A percentile compares a stretch with the other conserved stretches of the same genome.
Conservation (phyloP, 1,284 basidiomycete species). For the Leccinum subatratum region DNA sequence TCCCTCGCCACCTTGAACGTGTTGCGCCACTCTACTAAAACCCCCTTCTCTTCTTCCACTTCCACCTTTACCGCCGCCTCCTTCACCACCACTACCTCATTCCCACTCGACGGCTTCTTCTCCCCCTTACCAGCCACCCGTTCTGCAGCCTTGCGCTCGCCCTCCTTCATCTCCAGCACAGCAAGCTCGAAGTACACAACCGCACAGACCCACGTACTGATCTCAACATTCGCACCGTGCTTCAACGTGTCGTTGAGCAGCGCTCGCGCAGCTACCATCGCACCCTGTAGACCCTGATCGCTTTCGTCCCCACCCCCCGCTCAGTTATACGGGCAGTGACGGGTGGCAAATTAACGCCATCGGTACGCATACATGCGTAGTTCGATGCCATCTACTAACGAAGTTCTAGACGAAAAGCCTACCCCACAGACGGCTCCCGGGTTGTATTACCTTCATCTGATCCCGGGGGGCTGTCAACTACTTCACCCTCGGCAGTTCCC, state of each 20-base stretch:
- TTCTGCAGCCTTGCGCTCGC: conserved; percentile 33
- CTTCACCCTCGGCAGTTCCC: too few relatives aligned
- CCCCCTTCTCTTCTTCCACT: conserved; percentile 9
- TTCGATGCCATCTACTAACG: too few relatives aligned
- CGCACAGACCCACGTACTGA: conserved; percentile 63
- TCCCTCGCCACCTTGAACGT: conserved; percentile 45
- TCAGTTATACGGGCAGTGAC: too few relatives aligned
- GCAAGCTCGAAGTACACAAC: conserved; percentile 65
- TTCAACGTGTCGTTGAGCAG: conserved; percentile 51
- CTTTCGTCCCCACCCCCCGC: too few relatives aligned
- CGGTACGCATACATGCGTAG: too few relatives aligned
- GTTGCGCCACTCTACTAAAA: conserved; percentile 42
- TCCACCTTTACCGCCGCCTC: conserved; percentile 2
- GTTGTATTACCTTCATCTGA: too few relatives aligned
- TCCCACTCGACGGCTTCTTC: background rate
- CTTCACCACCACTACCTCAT: background rate
- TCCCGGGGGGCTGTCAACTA: too few relatives aligned
- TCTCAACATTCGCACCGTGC: conserved; percentile 37
- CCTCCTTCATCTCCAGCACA: conserved; percentile 58
- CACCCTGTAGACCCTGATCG: too few relatives aligned
- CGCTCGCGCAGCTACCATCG: conserved; percentile 38
- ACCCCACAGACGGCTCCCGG: too few relatives aligned
- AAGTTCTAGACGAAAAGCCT: too few relatives aligned
- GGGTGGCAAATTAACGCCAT: too few relatives aligned
- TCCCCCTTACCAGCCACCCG: background rate